Evolutionary conservation across 108 stramenopile species (phyloP), one percentile per base, ranked within the genome.

Genomic region (Nitzschia sp.): DNA sequence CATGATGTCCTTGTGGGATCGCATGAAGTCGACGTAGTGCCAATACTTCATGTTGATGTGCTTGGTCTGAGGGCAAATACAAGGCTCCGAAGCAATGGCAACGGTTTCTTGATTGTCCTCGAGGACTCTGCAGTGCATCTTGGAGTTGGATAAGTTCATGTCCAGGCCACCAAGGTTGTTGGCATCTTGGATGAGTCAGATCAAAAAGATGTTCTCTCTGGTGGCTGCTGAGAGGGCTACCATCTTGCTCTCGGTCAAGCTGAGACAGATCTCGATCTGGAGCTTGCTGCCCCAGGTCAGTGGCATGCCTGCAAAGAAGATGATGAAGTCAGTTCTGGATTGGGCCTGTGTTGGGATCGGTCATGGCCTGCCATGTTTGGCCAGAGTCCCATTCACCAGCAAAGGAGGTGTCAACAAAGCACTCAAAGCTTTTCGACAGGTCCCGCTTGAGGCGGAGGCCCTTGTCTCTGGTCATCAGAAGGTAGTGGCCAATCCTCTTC

Each of bases 31-130:
- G 79, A 64, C 78, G 82, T 5, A 69, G 54, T 55, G 75, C 76
- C 15, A 78, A 27, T 25, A 74, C 78, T 59, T 80, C 73, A 59
- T 61, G 61, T 48, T 80, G 79, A 78, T 19, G 85, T 86, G 28
- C 71, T 68, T 35, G 42, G 67, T 19, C 46, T 68, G 0, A 53
- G 67, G 29, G 70, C 80, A 9, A 46, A 33, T 15, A 15, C 24
- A 8, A 15, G 15, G 58, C 24, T 28, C 26, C 19, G 63, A 68
- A 1, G 67, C 79, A 2, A 76, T 45, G 24, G 3, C n/a, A 13
- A 61, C 19, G 30, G 59, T 25, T 19, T 59, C 70, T 1, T 13
- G 2, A 48, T 84, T 84, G 53, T 84, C 83, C 48, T 84, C 77
- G 57, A 63, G 71, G 2, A 81, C 74, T 1, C 38, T 62, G 48